Evolutionary conservation across 1,284 basidiomycete species (phyloP).

Genomic region (Cutaneotrichosporon cavernicola): DNA sequence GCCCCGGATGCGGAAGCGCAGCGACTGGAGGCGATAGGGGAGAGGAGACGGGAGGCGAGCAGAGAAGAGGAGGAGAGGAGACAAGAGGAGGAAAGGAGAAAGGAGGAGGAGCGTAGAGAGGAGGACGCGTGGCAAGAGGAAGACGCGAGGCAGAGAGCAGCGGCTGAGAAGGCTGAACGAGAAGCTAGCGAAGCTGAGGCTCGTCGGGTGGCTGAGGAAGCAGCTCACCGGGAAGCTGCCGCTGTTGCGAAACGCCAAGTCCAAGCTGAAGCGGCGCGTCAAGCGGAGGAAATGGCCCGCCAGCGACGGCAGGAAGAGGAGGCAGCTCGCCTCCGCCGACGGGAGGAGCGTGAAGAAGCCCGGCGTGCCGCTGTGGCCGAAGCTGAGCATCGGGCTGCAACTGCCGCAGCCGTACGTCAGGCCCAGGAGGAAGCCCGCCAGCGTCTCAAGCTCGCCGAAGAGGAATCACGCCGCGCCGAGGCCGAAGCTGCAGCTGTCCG

Average conservation of each 20-base stretch:
- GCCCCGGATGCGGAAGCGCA: background rate
- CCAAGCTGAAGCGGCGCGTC: background rate
- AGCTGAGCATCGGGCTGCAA: background rate
- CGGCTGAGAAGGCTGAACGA: conserved; percentile 1
- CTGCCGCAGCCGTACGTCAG: conserved; percentile 1
- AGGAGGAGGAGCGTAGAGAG: conserved; percentile 1
- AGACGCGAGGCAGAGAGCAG: background rate
- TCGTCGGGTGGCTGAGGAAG: background rate
- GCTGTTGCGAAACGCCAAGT: background rate
- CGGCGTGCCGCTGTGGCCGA: background rate
- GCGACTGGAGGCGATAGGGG: background rate
- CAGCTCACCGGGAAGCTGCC: conserved; percentile 1
- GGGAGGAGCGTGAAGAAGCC: background rate
- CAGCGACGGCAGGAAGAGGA: background rate
- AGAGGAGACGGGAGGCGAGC: background rate
- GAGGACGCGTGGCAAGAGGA: background rate
- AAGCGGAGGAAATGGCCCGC: background rate
- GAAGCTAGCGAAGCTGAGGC: background rate
- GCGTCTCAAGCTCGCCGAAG: background rate
- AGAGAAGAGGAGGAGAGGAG: conserved; percentile 5
- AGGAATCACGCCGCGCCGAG: conserved; percentile 1
- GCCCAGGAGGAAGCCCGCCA: conserved; percentile 4
- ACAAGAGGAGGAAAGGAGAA: background rate
- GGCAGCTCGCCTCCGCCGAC: background rate
- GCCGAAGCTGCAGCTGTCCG: background rate